Evolutionary conservation across 1,284 basidiomycete species (phyloP), one percentile per base, ranked within the genome.

Genomic region (Meripilus lineatus): DNA sequence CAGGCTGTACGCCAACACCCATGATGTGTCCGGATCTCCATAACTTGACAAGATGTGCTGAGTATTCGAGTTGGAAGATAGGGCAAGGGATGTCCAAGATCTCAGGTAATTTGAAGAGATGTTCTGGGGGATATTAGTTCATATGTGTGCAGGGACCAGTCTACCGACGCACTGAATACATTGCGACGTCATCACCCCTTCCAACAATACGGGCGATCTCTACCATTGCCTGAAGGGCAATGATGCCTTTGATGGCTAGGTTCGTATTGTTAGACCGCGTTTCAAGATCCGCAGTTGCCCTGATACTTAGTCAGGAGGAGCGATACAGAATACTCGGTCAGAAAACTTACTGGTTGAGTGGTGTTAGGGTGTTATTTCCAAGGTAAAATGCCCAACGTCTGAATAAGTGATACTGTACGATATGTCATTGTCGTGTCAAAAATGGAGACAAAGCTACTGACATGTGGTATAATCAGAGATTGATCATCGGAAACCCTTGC

Each of bases 301-400:
- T 79, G 7, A 4, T 13, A 20, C 2, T 10, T n/a, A 30, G 10
- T 10, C n/a, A n/a, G 28, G 28, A 30, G n/a, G 28, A 30, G n/a
- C 28, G n/a, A n/a, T n/a, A n/a, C n/a, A n/a, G n/a, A n/a, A 42
- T 34, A 15, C 17, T 8, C 7, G 18, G 23, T 38, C 81, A 80
- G 5, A 77, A 82, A 56, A 50, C 57, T 47, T 80, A 72, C 61
- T 81, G 75, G 44, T 71, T 64, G 5, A 62, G 64, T 0, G 72
- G 71, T 32, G 72, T 73, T 34, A 84, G 66, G 2, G 80, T 74
- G 51, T 84, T 80, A 0, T 67, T 54, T 39, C 84, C 70, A 18
- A 88, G 68, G 62, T 78, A 86, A 37, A 79, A 68, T 2, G 82
- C 77, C 82, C 83, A 87, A 60, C 80, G 79, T 51, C 75, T 70